A percentile compares a stretch with the other conserved stretches of the same genome.
Evolutionary conservation across 2,329 filamentous ascomycete genomes (phyloP).

Genomic region (Tolypocladium pustulatum): DNA sequence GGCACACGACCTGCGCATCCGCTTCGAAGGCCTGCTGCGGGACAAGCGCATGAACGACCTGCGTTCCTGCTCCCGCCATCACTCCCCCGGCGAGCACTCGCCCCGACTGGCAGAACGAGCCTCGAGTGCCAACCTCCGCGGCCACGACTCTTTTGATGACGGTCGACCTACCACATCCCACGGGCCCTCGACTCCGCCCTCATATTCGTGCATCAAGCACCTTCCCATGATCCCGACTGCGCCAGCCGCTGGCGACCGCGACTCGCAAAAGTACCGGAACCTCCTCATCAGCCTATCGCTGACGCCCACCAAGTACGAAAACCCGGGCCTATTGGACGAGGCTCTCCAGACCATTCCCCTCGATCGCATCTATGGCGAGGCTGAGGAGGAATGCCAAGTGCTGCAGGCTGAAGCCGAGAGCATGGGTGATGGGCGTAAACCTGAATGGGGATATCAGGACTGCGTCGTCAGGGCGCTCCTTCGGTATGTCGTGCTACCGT

Average conservation of each 20-base stretch:
- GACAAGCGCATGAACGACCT: conserved; percentile 82
- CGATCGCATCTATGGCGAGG: conserved; percentile 84
- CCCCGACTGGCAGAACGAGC: conserved; percentile 40
- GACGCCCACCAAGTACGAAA: conserved; percentile 91
- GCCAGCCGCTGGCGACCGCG: conserved; percentile 53
- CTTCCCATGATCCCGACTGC: conserved; percentile 56
- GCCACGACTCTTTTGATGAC: conserved; percentile 25
- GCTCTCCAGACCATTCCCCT: conserved; percentile 78
- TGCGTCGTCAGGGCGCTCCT: conserved; percentile 85
- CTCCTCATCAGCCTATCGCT: conserved; percentile 76
- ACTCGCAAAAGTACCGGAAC: conserved; percentile 67
- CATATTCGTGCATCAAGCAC: conserved; percentile 38
- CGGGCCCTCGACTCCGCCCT: conserved; percentile 30
- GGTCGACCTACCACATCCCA: conserved; percentile 37
- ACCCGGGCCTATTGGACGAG: conserved; percentile 87
- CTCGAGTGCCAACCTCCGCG: conserved; percentile 37
- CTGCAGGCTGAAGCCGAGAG: conserved; percentile 80
- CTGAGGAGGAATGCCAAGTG: conserved; percentile 86
- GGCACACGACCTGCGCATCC: conserved; percentile 68
- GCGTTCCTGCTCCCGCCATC: conserved; percentile 38
- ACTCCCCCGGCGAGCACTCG: conserved; percentile 49
- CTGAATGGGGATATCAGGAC: conserved; percentile 96
- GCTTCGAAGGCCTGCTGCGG: conserved; percentile 79
- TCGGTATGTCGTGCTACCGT: conserved; percentile 42
- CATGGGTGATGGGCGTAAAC: conserved; percentile 66